A percentile compares a stretch with the other conserved stretches of the same genome.
Conservation (phyloP, 2,329 filamentous ascomycete genomes). For the Cadophora sp. region DNA sequence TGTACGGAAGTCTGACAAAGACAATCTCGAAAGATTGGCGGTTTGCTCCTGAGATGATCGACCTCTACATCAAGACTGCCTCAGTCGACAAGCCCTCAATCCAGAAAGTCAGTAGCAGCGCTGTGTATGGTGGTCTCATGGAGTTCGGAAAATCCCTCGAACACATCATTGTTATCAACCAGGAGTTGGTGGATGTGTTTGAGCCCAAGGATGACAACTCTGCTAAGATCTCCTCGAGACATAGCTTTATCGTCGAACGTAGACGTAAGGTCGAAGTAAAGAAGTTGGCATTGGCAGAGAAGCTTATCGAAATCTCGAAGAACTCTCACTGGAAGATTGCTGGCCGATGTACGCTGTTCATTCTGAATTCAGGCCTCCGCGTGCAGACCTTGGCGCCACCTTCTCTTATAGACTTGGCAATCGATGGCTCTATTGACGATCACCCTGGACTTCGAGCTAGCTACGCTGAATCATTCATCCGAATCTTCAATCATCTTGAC, state of each 20-base stretch:
- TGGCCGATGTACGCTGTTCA: conserved; percentile 85
- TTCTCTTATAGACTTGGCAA: conserved; percentile 83
- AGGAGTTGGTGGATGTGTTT: conserved; percentile 73
- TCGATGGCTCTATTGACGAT: conserved; percentile 83
- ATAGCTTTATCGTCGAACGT: conserved; percentile 76
- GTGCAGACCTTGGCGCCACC: conserved; percentile 86
- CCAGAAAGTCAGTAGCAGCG: conserved; percentile 83
- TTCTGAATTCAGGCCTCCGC: conserved; percentile 88
- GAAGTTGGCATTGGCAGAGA: conserved; percentile 80
- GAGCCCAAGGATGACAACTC: conserved; percentile 68
- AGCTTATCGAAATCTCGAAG: conserved; percentile 79
- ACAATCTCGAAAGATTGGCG: conserved; percentile 93
- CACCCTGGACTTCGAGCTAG: conserved; percentile 85
- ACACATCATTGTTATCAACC: conserved; percentile 82
- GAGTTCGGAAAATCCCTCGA: conserved; percentile 92
- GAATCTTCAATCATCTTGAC: conserved; percentile 84
- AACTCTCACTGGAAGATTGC: conserved; percentile 97
- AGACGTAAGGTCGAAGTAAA: conserved; percentile 80
- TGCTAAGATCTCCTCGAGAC: conserved; percentile 67
- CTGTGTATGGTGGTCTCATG: conserved; percentile 78
- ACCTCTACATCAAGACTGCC: conserved; percentile 87
- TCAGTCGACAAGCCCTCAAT: conserved; percentile 94
- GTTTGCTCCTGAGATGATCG: conserved; percentile 88
- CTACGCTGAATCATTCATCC: conserved; percentile 79
- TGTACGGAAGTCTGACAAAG: conserved; percentile 88